Conservation (phyloP, 23 red algal species). For the Agarophyton chilense region DNA sequence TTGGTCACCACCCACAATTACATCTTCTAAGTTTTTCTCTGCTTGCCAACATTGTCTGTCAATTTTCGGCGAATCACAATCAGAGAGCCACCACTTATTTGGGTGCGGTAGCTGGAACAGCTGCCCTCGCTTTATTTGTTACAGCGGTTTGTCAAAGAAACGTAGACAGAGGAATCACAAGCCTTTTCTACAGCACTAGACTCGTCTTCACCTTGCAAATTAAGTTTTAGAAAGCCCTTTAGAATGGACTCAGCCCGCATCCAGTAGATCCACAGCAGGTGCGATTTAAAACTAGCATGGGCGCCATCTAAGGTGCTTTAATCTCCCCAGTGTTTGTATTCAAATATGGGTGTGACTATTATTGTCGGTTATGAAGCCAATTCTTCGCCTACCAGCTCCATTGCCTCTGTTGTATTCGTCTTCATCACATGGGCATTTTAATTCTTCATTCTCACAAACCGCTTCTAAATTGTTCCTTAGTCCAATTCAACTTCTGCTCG, state of each 20-base stretch:
- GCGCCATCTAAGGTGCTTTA: constrained; percentile 82
- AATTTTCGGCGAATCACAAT: constrained; percentile 64
- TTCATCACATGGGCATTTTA: background rate
- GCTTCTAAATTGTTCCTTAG: too few relatives aligned
- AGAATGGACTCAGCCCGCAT: background rate
- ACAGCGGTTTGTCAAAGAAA: constrained; percentile 63
- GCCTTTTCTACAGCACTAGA: constrained; percentile 65
- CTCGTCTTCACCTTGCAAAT: constrained; percentile 68
- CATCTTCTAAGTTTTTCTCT: constrained; percentile 86
- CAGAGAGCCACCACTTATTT: constrained; percentile 16
- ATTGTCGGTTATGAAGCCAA: constrained; percentile 36
- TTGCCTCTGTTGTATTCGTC: too few relatives aligned
- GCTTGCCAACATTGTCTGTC: constrained; percentile 84
- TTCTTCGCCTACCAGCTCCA: too few relatives aligned
- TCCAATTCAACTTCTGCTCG: too few relatives aligned
- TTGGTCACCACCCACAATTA: constrained; percentile 14
- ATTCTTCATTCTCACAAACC: too few relatives aligned
- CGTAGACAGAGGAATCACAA: constrained; percentile 66
- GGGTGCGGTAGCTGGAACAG: constrained; percentile 72
- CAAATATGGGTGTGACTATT: constrained; percentile 78
- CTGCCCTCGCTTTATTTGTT: constrained; percentile 81
- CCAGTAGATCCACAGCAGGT: constrained; percentile 60
- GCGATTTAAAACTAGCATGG: constrained; percentile 48
- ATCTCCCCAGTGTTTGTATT: constrained; percentile 92
- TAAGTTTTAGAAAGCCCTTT: constrained; percentile 43